Evolutionary conservation across 192 early-diverging fungal genomes (phyloP).

Genomic region (Umbelopsis sp.): DNA sequence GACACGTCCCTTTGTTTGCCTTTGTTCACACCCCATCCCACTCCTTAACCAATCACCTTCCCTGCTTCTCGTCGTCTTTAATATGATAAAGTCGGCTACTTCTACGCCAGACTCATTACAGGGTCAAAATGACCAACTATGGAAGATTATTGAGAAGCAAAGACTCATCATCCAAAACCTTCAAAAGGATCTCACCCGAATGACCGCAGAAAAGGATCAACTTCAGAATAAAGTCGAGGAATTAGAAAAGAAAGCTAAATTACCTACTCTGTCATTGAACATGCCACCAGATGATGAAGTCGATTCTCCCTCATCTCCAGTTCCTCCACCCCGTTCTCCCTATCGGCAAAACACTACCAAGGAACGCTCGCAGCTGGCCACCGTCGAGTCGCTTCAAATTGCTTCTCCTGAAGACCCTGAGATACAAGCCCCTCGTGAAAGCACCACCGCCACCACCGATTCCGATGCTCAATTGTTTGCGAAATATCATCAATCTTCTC

Average conservation of each 20-base stretch:
- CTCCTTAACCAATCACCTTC: neutral
- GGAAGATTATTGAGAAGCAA: conserved; percentile 93
- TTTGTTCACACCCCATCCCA: conserved; percentile 1
- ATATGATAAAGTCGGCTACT: conserved; percentile 15
- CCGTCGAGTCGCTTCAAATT: neutral
- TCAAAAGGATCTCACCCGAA: conserved; percentile 60
- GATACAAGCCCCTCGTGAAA: neutral
- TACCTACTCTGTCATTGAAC: neutral
- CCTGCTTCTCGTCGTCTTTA: neutral
- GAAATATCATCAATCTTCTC: conserved; percentile 17
- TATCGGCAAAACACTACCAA: conserved; percentile 24
- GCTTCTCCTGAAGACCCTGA: neutral
- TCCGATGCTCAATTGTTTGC: conserved; percentile 22
- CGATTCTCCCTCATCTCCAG: conserved; percentile 17
- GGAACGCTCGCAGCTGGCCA: neutral
- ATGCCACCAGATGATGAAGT: conserved; percentile 1
- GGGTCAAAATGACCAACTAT: conserved; percentile 82
- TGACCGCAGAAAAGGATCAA: conserved; percentile 45
- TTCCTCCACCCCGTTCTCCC: conserved; percentile 27
- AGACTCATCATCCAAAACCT: conserved; percentile 84
- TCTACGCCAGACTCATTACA: conserved; percentile 9
- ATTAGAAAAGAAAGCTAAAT: conserved; percentile 21
- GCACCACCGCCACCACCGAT: neutral
- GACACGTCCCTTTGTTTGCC: neutral
- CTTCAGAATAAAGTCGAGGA: conserved; percentile 29